These are phyloP conservation scores for Penicillium sp. DNA, from an alignment of 2,329 filamentous ascomycete genomes.

Conservation along the genomic window DNA sequence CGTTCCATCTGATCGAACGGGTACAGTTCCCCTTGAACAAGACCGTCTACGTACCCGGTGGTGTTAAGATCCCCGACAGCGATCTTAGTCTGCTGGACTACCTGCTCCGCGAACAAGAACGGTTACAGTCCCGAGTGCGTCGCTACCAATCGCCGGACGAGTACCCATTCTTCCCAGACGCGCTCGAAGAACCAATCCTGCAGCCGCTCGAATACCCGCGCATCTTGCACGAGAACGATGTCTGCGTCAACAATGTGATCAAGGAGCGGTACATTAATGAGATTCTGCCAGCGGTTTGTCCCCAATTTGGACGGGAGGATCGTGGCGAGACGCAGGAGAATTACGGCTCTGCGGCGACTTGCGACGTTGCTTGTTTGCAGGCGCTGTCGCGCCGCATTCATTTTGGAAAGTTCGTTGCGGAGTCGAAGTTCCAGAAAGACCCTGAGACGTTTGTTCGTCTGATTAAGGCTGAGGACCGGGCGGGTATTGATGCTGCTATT, in stretches of 20 bases:
- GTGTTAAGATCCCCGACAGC: constrained; percentile 72
- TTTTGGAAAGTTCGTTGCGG: constrained; percentile 97
- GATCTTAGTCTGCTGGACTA: constrained; percentile 86
- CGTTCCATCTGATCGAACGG: constrained; percentile 92
- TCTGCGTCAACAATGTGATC: constrained; percentile 86
- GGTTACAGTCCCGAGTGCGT: constrained; percentile 85
- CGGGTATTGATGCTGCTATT: constrained; percentile 84
- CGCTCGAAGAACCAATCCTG: constrained; percentile 77
- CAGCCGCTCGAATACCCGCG: constrained; percentile 81
- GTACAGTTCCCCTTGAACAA: constrained; percentile 95
- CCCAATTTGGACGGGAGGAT: constrained; percentile 71
- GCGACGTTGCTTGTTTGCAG: constrained; percentile 87
- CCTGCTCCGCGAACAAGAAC: constrained; percentile 87
- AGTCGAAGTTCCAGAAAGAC: constrained; percentile 88
- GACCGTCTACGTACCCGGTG: constrained; percentile 79
- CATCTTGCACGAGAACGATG: constrained; percentile 82
- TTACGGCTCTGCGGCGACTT: constrained; percentile 88
- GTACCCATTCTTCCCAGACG: constrained; percentile 91
- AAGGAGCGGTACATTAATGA: constrained; percentile 79
- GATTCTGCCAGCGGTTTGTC: constrained; percentile 81
- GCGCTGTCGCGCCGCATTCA: constrained; percentile 87
- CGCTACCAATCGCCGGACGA: constrained; percentile 96
- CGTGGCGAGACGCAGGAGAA: constrained; percentile 86
- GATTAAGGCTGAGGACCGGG: constrained; percentile 76
- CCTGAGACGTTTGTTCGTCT: constrained; percentile 74